A percentile compares a stretch with the other conserved stretches of the same genome.
These are phyloP conservation scores for Colletotrichum euphorbiae DNA, from an alignment of 2,329 filamentous ascomycete species.

Conservation along the genomic window DNA sequence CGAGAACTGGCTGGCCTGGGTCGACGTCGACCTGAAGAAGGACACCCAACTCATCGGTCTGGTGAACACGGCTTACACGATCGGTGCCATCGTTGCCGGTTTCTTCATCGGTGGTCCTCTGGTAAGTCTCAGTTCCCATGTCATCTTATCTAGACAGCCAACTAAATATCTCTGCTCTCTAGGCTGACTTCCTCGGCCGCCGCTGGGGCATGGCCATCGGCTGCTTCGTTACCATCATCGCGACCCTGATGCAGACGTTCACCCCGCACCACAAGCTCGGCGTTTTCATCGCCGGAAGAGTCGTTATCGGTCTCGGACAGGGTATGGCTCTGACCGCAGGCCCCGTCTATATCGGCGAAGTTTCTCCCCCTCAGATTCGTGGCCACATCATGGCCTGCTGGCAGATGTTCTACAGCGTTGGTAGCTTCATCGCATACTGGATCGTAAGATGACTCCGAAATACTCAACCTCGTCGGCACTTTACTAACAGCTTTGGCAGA, in stretches of 20 bases:
- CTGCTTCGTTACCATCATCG: conserved; percentile 72
- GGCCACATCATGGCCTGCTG: conserved; percentile 76
- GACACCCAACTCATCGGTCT: conserved; percentile 59
- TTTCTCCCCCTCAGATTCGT: conserved; percentile 48
- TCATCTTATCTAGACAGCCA: background rate
- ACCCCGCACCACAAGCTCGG: conserved; percentile 70
- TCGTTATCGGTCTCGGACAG: conserved; percentile 77
- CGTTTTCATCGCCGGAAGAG: conserved; percentile 75
- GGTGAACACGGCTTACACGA: conserved; percentile 77
- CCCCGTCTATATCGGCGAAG: conserved; percentile 40
- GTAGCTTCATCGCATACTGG: conserved; percentile 63
- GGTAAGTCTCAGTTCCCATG: conserved; percentile 46
- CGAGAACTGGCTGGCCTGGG: conserved; percentile 73
- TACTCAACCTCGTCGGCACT: fast-evolving
- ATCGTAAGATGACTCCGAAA: conserved; percentile 49
- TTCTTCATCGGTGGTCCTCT: conserved; percentile 76
- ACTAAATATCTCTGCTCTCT: background rate
- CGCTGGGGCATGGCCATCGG: conserved; percentile 74
- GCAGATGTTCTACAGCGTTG: conserved; percentile 74
- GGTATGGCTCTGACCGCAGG: conserved; percentile 63
- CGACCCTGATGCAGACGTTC: conserved; percentile 77
- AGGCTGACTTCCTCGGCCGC: conserved; percentile 70
- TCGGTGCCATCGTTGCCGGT: conserved; percentile 76
- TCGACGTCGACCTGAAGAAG: conserved; percentile 61
- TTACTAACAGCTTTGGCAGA: background rate